These are phyloP conservation scores for Myrmaecium sp. DNA, from an alignment of 2,329 filamentous ascomycete species.

Conservation along the genomic window DNA sequence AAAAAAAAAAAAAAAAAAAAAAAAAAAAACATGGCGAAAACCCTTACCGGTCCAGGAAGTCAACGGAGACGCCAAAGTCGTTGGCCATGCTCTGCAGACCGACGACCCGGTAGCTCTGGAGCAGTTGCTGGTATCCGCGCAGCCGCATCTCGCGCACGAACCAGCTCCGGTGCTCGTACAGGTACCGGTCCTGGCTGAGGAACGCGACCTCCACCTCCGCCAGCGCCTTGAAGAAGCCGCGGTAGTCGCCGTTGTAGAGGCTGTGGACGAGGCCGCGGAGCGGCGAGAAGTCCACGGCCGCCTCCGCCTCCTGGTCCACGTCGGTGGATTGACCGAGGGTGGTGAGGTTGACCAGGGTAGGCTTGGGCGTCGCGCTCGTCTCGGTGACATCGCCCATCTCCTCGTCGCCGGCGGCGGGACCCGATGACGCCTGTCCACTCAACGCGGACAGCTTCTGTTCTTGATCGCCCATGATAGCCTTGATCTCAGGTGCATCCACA, in stretches of 20 bases:
- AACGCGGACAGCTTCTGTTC: constrained; percentile 78
- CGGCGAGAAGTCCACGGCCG: constrained; percentile 73
- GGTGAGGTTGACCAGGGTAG: constrained; percentile 74
- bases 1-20: neutral
- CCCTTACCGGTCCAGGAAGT: constrained; percentile 81
- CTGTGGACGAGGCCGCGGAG: constrained; percentile 78
- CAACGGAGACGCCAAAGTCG: constrained; percentile 91
- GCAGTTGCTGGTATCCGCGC: constrained; percentile 85
- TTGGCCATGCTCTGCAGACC: constrained; percentile 94
- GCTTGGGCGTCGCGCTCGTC: constrained; percentile 33
- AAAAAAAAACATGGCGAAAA: neutral
- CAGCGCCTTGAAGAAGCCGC: constrained; percentile 79
- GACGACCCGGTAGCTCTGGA: constrained; percentile 94
- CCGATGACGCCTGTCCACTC: constrained; percentile 63
- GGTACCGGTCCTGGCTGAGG: constrained; percentile 82
- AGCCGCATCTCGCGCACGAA: constrained; percentile 97
- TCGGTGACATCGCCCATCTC: constrained; percentile 46
- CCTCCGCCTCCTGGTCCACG: constrained; percentile 62
- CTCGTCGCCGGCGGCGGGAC: constrained; percentile 60
- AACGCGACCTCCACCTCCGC: constrained; percentile 87
- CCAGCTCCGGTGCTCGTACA: constrained; percentile 92
- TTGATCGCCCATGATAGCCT: constrained; percentile 79
- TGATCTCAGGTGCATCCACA: constrained; percentile 95
- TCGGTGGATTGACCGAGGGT: constrained; percentile 50
- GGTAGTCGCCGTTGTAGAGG: constrained; percentile 87